Conservation (phyloP, 2,329 filamentous ascomycete genomes). For the Phoma herbarum region DNA sequence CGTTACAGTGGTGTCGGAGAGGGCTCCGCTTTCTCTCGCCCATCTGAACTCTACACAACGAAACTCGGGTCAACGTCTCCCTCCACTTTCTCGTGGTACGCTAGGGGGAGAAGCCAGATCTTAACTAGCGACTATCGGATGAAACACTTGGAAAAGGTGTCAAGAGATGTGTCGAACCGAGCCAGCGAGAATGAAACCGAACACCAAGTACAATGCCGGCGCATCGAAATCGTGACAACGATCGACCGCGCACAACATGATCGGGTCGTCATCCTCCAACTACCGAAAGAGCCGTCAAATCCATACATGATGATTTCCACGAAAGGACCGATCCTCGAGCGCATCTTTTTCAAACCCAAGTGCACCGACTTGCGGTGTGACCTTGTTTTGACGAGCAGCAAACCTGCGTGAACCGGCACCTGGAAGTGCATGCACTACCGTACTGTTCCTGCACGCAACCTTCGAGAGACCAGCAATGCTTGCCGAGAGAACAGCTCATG, state of each 20-base stretch:
- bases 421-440: background rate
- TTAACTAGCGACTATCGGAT: background rate
- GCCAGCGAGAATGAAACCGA: background rate
- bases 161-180: background rate
- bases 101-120: slow-evolving; percentile 3
- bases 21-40: slow-evolving; percentile 8
- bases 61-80: slow-evolving; percentile 11
- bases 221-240: background rate
- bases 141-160: slow-evolving; percentile 1
- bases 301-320: slow-evolving; percentile 2
- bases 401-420: background rate
- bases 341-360: background rate
- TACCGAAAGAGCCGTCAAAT: slow-evolving; percentile 1
- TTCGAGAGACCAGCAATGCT: background rate
- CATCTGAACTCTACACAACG: background rate
- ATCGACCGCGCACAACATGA: background rate
- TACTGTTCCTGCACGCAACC: background rate
- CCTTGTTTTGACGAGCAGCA: background rate
- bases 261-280: background rate
- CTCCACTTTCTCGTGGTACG: background rate
- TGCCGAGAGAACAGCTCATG: background rate
- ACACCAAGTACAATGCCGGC: background rate
- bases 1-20: slow-evolving; percentile 9
- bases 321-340: background rate
- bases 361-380: background rate